Conservation (phyloP, 495 filamentous ascomycete species). For the Thermochaetoides thermophila region DNA sequence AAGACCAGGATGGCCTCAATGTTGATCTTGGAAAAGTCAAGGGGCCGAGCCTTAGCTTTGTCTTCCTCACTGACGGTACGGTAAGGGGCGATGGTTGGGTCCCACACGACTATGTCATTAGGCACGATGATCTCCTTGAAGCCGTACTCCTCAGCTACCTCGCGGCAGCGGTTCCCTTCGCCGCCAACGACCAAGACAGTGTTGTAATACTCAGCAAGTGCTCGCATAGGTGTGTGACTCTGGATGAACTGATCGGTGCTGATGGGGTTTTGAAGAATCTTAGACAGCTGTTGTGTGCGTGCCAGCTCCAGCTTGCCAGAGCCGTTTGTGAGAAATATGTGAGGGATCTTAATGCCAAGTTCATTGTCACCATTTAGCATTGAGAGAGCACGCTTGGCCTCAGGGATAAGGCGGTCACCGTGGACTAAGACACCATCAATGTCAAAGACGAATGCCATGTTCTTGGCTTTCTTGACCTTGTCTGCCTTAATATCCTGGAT, state of each 20-base stretch:
- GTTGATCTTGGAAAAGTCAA: constrained; percentile 51
- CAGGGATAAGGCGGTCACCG: constrained; percentile 47
- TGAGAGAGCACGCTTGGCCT: constrained; percentile 41
- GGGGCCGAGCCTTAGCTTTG: constrained; percentile 40
- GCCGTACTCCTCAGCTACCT: constrained; percentile 50
- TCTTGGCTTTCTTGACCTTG: constrained; percentile 49
- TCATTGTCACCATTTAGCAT: constrained; percentile 54
- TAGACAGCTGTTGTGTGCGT: constrained; percentile 41
- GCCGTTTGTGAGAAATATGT: constrained; percentile 57
- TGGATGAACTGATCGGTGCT: constrained; percentile 54
- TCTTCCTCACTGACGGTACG: constrained; percentile 45
- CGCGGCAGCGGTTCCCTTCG: constrained; percentile 49
- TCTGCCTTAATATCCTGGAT: constrained; percentile 56
- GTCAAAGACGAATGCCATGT: constrained; percentile 55
- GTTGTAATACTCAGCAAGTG: constrained; percentile 49
- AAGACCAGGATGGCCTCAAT: constrained; percentile 77
- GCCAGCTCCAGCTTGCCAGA: constrained; percentile 47
- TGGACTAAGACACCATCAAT: constrained; percentile 54
- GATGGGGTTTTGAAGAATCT: constrained; percentile 42
- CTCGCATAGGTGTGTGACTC: constrained; percentile 51
- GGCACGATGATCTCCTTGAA: constrained; percentile 52
- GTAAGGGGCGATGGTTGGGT: constrained; percentile 46
- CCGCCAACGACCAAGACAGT: constrained; percentile 53
- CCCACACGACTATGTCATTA: constrained; percentile 51
- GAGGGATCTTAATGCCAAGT: constrained; percentile 54